Evolutionary conservation across 176 grass and related monocot genomes (phyloP), one percentile per base, ranked within the genome.

Genomic region (Oryza nivara): DNA sequence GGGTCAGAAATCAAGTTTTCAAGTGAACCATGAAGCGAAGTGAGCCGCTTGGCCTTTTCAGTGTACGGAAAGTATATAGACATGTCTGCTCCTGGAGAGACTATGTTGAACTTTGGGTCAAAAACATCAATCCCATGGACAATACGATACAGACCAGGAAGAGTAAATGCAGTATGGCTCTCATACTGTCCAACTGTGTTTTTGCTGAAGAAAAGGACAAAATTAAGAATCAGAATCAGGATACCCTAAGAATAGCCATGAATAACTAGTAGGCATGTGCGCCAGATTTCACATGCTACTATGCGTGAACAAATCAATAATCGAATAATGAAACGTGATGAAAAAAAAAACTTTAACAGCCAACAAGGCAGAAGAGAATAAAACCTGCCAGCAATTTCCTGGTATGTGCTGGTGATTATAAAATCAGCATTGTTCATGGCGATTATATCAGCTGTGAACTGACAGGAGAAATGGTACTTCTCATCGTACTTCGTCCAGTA

Each of bases 301-400:
- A n/a, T 3, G 70, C 47, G 47, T 23, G 35, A 71, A 40, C 43
- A 32, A 65, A 71, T 81, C 15, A 72, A 67, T 56, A 72, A 54
- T 22, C 2, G 9, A 82, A 36, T 61, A 30, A 28, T 86, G 17
- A 68, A 68, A 36, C 19, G 40, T 0, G 9, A n/a, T 20, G 11
- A 7, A 41, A 61, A 30, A n/a, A 22, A 12, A 52, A 80, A 74
- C 4, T 48, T 9, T 14, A 66, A 54, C 56, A 11, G 17, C 8
- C 26, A 75, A 86, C 49, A 67, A 26, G 72, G 17, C 11, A 79
- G 41, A 80, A 76, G 9, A 67, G 69, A 80, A 77, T 3, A 7
- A 87, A 87, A 98, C 96, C 96, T 98, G 93, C 96, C 96, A 48
- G 93, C 91, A 74, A 98, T 95, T 93, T 98, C 96, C 85, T 98